These are phyloP conservation scores for peach (Prunus persica) DNA, from an alignment of 306 rosid genomes.

Conservation along the genomic window DNA sequence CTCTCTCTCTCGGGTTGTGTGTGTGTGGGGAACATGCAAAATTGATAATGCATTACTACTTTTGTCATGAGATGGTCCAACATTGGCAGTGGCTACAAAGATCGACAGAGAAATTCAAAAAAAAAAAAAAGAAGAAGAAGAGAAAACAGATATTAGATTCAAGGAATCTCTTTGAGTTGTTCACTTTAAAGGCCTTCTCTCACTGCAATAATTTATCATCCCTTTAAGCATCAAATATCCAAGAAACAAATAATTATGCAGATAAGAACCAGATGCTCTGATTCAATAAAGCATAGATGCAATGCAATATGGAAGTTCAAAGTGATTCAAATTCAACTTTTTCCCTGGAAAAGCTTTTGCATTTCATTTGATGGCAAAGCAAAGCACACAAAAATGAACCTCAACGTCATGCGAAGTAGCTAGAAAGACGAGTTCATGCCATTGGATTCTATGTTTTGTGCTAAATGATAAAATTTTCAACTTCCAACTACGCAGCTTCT, in stretches of 20 bases:
- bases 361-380: constrained; percentile 15
- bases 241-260: constrained; percentile 38
- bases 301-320: constrained; percentile 32
- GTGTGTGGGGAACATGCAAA: constrained; percentile 34
- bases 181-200: constrained; percentile 27
- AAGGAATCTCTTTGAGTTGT: constrained; percentile 33
- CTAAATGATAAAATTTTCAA: constrained; percentile 6
- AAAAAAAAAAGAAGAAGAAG: neutral
- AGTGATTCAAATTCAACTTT: constrained; percentile 32
- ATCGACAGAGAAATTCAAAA: constrained; percentile 24
- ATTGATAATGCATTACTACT: constrained; percentile 23
- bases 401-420: constrained; percentile 12
- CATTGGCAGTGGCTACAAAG: constrained; percentile 13
- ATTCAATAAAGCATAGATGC: constrained; percentile 33
- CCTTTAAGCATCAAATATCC: constrained; percentile 45
- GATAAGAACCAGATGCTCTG: constrained; percentile 47
- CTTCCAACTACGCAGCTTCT: constrained; percentile 26
- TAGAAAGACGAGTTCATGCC: constrained; percentile 2
- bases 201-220: constrained; percentile 29
- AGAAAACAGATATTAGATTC: constrained; percentile 25
- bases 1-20: constrained; percentile 4
- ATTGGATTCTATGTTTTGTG: neutral
- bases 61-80: constrained; percentile 30
- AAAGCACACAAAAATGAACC: neutral
- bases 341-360: neutral